Evolutionary conservation across 805 yeast genomes (phyloP).

Genomic region (Middelhovenomyces tepae): DNA sequence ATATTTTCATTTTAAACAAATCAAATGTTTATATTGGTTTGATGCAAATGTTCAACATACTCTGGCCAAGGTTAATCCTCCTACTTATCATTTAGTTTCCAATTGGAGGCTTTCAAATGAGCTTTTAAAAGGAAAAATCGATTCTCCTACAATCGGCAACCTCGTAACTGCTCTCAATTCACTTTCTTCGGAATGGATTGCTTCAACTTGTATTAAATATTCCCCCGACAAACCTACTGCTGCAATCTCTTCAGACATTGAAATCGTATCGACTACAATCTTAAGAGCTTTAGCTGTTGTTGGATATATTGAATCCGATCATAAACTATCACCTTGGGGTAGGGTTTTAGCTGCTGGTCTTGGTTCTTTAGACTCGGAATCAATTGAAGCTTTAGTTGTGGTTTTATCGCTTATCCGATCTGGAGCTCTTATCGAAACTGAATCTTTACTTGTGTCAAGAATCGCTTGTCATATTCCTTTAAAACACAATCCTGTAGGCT

Average conservation of each 20-base stretch:
- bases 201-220: too few species aligned
- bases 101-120: slow-evolving; percentile 11
- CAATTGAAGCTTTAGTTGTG: slow-evolving; percentile 17
- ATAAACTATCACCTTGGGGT: slow-evolving; percentile 46
- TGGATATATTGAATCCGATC: slow-evolving; percentile 36
- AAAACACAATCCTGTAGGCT: slow-evolving; percentile 44
- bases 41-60: slow-evolving; percentile 31
- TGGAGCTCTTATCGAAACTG: slow-evolving; percentile 24
- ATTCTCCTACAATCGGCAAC: too few species aligned
- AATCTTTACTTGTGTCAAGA: slow-evolving; percentile 39
- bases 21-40: slow-evolving; percentile 50
- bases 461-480: slow-evolving; percentile 39
- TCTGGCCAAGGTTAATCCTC: slow-evolving; percentile 23
- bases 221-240: too few species aligned
- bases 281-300: slow-evolving; percentile 45
- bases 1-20: slow-evolving; percentile 70
- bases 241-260: too few species aligned
- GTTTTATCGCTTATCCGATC: slow-evolving; percentile 20
- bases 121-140: background rate
- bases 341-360: slow-evolving; percentile 31
- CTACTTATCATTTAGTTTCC: slow-evolving; percentile 9
- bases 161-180: too few species aligned
- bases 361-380: slow-evolving; percentile 6
- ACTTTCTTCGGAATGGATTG: too few species aligned
- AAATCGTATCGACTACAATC: slow-evolving; percentile 47